Conservation (phyloP, 2,329 filamentous ascomycete genomes). For the Fusarium redolens region DNA sequence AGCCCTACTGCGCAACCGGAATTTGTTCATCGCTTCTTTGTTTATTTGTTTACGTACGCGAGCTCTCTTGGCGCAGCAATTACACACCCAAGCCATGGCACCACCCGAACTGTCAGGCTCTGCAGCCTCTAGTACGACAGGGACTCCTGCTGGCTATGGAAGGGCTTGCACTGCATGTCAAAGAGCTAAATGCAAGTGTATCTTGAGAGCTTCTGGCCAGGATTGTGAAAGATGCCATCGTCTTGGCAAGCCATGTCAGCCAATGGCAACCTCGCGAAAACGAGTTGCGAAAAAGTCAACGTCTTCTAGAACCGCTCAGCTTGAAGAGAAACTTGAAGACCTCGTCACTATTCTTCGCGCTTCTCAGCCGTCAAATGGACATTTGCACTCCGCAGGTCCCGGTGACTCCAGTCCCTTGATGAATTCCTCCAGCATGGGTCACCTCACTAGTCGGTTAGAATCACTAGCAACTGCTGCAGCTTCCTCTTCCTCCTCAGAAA, state of each 20-base stretch:
- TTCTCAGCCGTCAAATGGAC: constrained; percentile 40
- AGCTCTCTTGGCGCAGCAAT: not conserved
- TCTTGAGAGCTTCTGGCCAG: constrained; percentile 49
- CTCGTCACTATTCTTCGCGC: constrained; percentile 58
- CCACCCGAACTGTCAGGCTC: constrained; percentile 29
- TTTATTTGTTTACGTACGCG: constrained; percentile 4
- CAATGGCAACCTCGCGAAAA: constrained; percentile 56
- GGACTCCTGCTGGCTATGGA: constrained; percentile 55
- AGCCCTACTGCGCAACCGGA: constrained; percentile 28
- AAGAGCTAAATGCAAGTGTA: constrained; percentile 62
- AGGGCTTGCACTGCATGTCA: constrained; percentile 60
- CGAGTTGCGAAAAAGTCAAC: constrained; percentile 50
- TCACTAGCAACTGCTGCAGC: constrained; percentile 53
- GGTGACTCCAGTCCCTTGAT: constrained; percentile 13
- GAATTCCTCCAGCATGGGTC: constrained; percentile 17
- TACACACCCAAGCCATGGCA: constrained; percentile 35
- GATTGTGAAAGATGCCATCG: constrained; percentile 58
- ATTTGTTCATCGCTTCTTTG: constrained; percentile 13
- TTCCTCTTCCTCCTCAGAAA: constrained; percentile 41
- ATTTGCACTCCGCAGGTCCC: constrained; percentile 23
- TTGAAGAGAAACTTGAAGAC: constrained; percentile 63
- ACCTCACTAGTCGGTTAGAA: constrained; percentile 49
- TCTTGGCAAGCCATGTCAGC: constrained; percentile 60
- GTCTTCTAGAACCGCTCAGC: constrained; percentile 55
- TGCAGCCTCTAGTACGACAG: constrained; percentile 21